Percentiles rank a stretch among this genome's conserved stretches.
These are phyloP conservation scores for Rhizophora mangle DNA, from an alignment of 345 rosid species.

Conservation along the genomic window DNA sequence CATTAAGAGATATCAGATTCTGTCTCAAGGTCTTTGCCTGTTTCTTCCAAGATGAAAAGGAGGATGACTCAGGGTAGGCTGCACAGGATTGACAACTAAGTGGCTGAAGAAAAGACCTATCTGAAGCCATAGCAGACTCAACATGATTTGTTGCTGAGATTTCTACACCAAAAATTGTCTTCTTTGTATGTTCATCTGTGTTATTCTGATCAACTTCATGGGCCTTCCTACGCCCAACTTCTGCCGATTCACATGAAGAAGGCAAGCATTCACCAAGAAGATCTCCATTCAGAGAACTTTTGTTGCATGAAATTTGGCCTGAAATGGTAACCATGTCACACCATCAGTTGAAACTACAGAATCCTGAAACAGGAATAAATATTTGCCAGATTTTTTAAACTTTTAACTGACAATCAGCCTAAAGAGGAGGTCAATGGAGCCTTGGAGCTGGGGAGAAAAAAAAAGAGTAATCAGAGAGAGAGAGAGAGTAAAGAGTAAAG, in stretches of 20 bases:
- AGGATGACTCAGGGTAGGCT: constrained; percentile 25
- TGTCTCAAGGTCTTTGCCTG: constrained; percentile 17
- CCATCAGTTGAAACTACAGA: constrained; percentile 2
- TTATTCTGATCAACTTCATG: constrained; percentile 16
- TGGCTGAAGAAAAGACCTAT: constrained; percentile 11
- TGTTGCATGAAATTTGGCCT: constrained; percentile 26
- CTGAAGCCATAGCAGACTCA: constrained; percentile 18
- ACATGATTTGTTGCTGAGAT: constrained; percentile 24
- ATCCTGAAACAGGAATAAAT: background rate
- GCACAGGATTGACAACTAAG: constrained; percentile 14
- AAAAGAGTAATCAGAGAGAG: too few relatives aligned
- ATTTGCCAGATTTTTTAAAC: background rate
- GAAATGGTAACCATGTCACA: constrained; percentile 10
- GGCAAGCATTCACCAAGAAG: constrained; percentile 20
- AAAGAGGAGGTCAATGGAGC: too few relatives aligned
- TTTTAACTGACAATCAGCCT: background rate
- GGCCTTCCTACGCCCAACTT: constrained; percentile 19
- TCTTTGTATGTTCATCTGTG: constrained; percentile 12
- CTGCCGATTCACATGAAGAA: constrained; percentile 13
- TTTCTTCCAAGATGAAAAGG: constrained; percentile 27
- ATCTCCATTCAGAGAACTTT: constrained; percentile 11
- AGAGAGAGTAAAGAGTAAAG: too few relatives aligned
- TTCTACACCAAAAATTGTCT: constrained; percentile 39
- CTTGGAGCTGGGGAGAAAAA: too few relatives aligned
- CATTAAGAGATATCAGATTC: constrained; percentile 12